Base-by-base conservation (phyloP, 306 rosid genomes). In the Abrus precatorius region DNA sequence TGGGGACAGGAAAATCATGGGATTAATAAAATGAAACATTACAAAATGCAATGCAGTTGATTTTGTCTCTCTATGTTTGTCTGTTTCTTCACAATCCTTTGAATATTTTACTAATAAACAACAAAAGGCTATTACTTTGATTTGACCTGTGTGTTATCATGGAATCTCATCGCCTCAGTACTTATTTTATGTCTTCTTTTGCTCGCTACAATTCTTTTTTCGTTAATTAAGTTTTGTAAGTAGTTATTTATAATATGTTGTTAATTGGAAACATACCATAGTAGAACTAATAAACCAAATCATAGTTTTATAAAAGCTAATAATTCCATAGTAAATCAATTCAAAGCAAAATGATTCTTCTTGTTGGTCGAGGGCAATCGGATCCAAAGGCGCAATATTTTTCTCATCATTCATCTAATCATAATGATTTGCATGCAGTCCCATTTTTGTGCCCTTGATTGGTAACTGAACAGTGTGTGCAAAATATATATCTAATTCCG, bases 1-100 rank as follows among this genome's bases (percentile, higher is more conserved):
- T 3, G 60, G 87, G 60, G 89, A 86, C 87, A 86, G 38, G 45
- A 48, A 83, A 78, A 88, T 94, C 91, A 69, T 52, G 81, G 72
- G 79, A 61, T 72, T 32, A 87, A 33, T 61, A 84, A 76, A 86
- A 80, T 54, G 30, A 59, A 65, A 84, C 89, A 86, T 71, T 29
- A 80, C 20, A 76, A 75, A 44, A 65, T 72, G 12, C 70, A 86
- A 53, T 10, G 64, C 67, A 72, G 79, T 76, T 83, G 75, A 86
- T 86, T 70, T 65, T 80, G 81, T 72, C 82, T 34, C 48, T 52
- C 41, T 74, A 48, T 50, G 87, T 76, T 71, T 80, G 83, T 76
- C 81, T 56, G 76, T 53, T 81, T 81, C 69, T 50, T 62, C 72
- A 69, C 30, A 7, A 32, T 28, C 36, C 56, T 66, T 57, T 44